phyloP scores from a whole-genome alignment of 2,329 filamentous ascomycete species.

The Aphanoascus verrucosus region DNA sequence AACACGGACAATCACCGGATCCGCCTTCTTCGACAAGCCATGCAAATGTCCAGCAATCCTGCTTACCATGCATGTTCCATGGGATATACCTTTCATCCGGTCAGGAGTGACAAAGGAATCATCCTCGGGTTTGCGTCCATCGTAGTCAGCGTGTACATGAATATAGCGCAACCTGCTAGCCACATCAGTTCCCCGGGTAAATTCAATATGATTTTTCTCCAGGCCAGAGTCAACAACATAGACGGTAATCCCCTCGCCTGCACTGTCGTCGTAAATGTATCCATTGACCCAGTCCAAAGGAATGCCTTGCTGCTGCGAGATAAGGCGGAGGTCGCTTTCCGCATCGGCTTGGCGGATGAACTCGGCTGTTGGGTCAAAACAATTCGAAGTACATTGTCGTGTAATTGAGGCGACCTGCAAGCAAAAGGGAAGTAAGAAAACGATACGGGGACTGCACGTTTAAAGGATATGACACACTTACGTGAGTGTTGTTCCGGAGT shows the following conservation, averaged over 20 bases:
- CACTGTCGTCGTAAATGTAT: neutral
- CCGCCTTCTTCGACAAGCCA: neutral
- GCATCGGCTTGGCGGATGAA: neutral
- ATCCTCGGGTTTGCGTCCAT: neutral
- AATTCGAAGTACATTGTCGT: neutral
- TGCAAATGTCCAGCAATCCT: neutral
- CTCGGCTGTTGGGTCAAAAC: neutral
- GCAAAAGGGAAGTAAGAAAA: neutral
- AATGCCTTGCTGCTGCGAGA: neutral
- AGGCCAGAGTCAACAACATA: no score
- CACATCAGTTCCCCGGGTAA: neutral
- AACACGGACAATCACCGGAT: neutral
- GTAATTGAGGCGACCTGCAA: neutral
- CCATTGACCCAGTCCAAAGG: neutral
- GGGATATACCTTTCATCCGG: neutral
- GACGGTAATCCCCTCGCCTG: neutral
- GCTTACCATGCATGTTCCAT: neutral
- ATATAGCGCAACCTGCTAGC: neutral
- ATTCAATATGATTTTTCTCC: neutral
- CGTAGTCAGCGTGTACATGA: neutral
- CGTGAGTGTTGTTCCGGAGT: neutral
- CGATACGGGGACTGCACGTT: neutral
- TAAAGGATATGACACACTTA: neutral
- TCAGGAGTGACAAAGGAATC: neutral
- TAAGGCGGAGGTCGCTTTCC: neutral